Conservation (phyloP, 2,329 filamentous ascomycete species). For the Monosporascus sp. region DNA sequence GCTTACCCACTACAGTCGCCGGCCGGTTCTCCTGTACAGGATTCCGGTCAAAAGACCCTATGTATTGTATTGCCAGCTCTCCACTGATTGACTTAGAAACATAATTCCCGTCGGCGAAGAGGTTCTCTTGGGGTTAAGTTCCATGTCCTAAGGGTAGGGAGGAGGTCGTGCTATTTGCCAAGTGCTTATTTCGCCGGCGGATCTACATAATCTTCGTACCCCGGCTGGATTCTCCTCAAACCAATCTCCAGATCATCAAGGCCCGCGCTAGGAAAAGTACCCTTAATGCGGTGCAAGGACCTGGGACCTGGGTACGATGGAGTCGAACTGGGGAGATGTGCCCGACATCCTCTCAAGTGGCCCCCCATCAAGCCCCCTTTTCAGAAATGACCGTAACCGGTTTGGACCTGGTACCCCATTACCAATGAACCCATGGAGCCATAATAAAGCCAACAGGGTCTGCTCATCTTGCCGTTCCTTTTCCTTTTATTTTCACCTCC, state of each 20-base stretch:
- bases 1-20: too few species aligned
- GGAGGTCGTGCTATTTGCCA: background rate
- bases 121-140: too few species aligned
- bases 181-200: background rate
- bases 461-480: slow-evolving; percentile 30
- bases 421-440: slow-evolving; percentile 23
- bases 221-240: background rate
- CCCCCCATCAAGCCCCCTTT: background rate
- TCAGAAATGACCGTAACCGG: background rate
- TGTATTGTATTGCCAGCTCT: too few species aligned
- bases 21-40: too few species aligned
- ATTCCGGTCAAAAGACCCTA: too few species aligned
- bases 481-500: slow-evolving; percentile 32
- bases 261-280: background rate
- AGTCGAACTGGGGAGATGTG: background rate
- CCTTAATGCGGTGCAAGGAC: background rate
- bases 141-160: too few species aligned
- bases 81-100: too few species aligned
- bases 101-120: too few species aligned
- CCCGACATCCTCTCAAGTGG: background rate
- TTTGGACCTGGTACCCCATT: slow-evolving; percentile 20
- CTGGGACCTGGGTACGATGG: background rate
- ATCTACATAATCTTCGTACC: background rate
- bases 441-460: slow-evolving; percentile 39
- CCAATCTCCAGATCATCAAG: background rate